A percentile compares a stretch with the other conserved stretches of the same genome.
phyloP scores from a whole-genome alignment of 257 asterid species.

The Solanum gandarillasii region DNA sequence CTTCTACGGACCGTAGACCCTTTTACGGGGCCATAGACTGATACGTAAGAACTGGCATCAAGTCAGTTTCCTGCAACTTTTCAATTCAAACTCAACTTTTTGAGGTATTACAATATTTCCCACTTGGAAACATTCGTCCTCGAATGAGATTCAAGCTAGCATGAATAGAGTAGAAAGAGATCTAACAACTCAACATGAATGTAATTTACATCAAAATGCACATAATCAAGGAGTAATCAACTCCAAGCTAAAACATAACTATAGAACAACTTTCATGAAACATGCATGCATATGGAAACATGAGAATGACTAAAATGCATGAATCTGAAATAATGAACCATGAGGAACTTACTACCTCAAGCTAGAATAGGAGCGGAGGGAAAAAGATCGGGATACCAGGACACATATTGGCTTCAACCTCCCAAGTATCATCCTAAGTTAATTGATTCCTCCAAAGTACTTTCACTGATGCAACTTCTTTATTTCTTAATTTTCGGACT shows the following conservation, averaged over 20 bases:
- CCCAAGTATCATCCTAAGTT: no score
- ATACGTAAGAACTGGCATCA: no score
- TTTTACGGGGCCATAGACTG: no score
- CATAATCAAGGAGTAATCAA: background rate
- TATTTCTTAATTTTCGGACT: background rate
- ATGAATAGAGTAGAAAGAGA: background rate
- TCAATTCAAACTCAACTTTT: background rate
- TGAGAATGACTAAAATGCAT: background rate
- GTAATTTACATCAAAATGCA: background rate
- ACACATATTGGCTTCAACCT: background rate
- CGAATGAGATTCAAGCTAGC: background rate
- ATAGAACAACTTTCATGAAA: background rate
- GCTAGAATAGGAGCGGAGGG: background rate
- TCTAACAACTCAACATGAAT: background rate
- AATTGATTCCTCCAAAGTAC: background rate
- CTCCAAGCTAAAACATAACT: background rate
- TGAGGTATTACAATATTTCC: no score
- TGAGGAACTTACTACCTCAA: background rate
- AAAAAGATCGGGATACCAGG: background rate
- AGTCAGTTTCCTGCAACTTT: no score
- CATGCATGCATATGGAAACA: no score
- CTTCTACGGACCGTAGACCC: no score
- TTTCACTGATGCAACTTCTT: background rate
- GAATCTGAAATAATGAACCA: background rate
- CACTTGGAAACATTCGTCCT: background rate